These are phyloP conservation scores for Beauveria asiatica DNA, from an alignment of 2,329 filamentous ascomycete genomes.

Conservation along the genomic window DNA sequence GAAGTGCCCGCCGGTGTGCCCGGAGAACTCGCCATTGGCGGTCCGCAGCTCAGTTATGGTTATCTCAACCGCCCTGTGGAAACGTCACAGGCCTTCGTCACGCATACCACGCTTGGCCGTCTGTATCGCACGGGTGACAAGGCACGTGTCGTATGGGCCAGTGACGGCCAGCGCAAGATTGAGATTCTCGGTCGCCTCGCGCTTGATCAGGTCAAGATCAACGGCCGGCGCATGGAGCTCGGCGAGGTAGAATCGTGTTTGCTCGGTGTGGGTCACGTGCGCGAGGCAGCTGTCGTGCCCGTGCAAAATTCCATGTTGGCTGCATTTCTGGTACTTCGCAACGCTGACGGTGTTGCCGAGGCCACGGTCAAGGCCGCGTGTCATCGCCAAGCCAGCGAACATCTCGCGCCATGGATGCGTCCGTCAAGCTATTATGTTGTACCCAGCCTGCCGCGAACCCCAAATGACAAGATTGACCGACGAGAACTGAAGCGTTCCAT, in stretches of 20 bases:
- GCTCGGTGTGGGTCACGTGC: constrained; percentile 13
- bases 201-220: constrained; percentile 3
- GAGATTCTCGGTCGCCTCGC: background rate
- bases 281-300: constrained; percentile 40
- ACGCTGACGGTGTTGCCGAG: background rate
- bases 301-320: constrained; percentile 14
- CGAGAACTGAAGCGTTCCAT: background rate
- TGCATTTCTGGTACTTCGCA: background rate
- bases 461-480: constrained; percentile 6
- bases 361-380: background rate
- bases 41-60: constrained; percentile 3
- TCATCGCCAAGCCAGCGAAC: background rate
- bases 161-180: background rate
- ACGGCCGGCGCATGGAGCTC: constrained; percentile 1
- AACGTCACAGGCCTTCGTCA: background rate
- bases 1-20: background rate
- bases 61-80: background rate
- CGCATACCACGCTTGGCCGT: background rate
- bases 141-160: background rate
- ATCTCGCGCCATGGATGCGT: constrained; percentile 6
- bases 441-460: background rate
- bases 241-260: background rate
- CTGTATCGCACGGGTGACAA: constrained; percentile 5
- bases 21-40: constrained; percentile 19
- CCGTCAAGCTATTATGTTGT: background rate